These are phyloP conservation scores for Ampelomyces quisqualis DNA, from an alignment of 2,329 filamentous ascomycete genomes.

Conservation along the genomic window DNA sequence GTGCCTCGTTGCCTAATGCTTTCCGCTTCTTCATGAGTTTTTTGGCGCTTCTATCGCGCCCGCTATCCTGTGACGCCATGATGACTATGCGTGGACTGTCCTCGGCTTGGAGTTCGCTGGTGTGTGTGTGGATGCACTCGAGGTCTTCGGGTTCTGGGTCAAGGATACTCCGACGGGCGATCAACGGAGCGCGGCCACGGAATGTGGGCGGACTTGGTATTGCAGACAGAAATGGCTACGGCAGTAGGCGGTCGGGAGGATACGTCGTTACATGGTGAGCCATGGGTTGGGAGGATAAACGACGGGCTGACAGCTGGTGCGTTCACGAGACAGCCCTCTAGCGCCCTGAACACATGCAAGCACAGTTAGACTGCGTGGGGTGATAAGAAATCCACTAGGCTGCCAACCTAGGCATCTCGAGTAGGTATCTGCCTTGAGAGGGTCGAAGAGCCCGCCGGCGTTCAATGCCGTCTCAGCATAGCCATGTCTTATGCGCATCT, in stretches of 20 bases:
- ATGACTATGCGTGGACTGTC: slow-evolving; percentile 5
- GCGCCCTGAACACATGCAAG: slow-evolving; percentile 12
- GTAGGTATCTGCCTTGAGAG: slow-evolving; percentile 1
- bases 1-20: slow-evolving; percentile 29
- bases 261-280: slow-evolving; percentile 37
- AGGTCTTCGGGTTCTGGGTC: slow-evolving; percentile 1
- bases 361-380: slow-evolving; percentile 8
- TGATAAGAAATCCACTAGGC: slow-evolving; percentile 13
- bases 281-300: slow-evolving; percentile 29
- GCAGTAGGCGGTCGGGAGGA: slow-evolving; percentile 32
- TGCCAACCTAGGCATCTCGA: slow-evolving; percentile 5
- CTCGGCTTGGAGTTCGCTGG: background rate
- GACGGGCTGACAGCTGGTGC: slow-evolving; percentile 31
- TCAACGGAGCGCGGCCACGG: slow-evolving; percentile 12
- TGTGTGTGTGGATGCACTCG: slow-evolving; percentile 2
- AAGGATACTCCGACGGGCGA: slow-evolving; percentile 15
- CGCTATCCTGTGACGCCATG: slow-evolving; percentile 41
- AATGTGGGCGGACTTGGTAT: slow-evolving; percentile 2
- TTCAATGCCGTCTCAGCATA: no score
- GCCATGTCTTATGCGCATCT: no score
- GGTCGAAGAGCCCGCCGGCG: background rate
- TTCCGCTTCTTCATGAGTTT: slow-evolving; percentile 40
- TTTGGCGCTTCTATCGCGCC: slow-evolving; percentile 28
- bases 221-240: slow-evolving; percentile 18
- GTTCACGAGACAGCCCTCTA: slow-evolving; percentile 18